Evolutionary conservation across 768 basidiomycete species (phyloP), one percentile per base, ranked within the genome.

Genomic region (Tubosaeta sp.): DNA sequence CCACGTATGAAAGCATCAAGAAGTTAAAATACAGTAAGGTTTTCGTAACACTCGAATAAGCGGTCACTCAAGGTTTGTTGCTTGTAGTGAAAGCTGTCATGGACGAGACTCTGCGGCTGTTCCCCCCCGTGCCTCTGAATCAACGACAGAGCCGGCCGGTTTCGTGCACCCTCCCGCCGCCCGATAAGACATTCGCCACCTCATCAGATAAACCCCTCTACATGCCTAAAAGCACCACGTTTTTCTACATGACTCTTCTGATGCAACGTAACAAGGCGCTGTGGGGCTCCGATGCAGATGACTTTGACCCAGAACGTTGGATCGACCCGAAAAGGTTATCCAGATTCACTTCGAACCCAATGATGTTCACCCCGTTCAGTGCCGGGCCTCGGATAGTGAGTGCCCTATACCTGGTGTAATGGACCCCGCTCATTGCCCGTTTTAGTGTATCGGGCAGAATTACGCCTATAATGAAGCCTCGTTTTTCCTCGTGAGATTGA

Each of bases 301-400:
- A 75, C n/a, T 93, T 90, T 63, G 79, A 86, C 49, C 87, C 87
- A 6, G 83, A 87, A 29, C 76, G 90, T 35, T 93, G 90, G 90
- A 68, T 88, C 6, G 77, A 86, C 34, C 76, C 79, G 0, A 69
- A 69, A 27, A 73, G 80, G n/a, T 48, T 83, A 18, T 71, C 73
- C 3, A 71, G 61, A 49, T 79, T 78, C 56, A 76, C 75, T 18
- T 66, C 75, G 2, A 83, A 84, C 58, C 83, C 87, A 2, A 76
- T 80, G 53, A 87, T 87, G 73, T 90, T 78, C 65, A 73, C 79
- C 16, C 86, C 87, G 13, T 90, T 90, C 63, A 86, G 85, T 60
- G 82, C 80, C 25, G 87, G 87, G 0, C 87, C 87, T 4, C 73
- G 76, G 25, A 76, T 75, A 47, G 76, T 77, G 59, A 58, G 74